Evolutionary conservation across 495 filamentous ascomycete genomes (phyloP).

Genomic region (Friedmanniomyces endolithicus): DNA sequence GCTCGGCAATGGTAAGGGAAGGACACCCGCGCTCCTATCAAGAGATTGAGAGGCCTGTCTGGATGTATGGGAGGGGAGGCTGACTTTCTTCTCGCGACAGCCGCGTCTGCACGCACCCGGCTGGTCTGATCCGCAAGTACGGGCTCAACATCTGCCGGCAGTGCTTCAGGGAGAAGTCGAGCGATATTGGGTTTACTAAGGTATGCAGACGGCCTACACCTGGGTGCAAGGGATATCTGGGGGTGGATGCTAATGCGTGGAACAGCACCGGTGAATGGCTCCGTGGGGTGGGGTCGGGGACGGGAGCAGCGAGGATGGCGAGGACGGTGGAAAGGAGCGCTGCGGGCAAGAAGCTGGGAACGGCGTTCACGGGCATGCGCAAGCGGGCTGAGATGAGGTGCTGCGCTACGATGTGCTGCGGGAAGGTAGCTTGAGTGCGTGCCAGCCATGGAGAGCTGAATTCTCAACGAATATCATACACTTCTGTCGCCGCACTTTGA

Average conservation of each 20-base stretch:
- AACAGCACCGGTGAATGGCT: neutral
- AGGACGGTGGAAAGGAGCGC: neutral
- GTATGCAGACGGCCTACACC: conserved; percentile 44
- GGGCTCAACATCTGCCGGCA: conserved; percentile 99
- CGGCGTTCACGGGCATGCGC: neutral
- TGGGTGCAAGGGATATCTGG: neutral
- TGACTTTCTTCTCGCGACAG: conserved; percentile 28
- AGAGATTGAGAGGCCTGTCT: conserved; percentile 20
- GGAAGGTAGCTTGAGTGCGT: neutral
- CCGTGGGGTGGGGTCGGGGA: neutral
- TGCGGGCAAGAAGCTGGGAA: neutral
- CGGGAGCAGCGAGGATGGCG: neutral
- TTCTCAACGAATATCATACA: neutral
- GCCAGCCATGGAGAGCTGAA: neutral
- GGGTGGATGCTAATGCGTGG: neutral
- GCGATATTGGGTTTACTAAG: conserved; percentile 97
- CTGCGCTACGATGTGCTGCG: neutral
- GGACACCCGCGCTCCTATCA: too few relatives aligned
- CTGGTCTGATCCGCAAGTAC: conserved; percentile 97
- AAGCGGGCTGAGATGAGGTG: neutral
- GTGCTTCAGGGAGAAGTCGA: conserved; percentile 96
- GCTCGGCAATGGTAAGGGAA: conserved; percentile 83
- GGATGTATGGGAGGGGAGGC: neutral
- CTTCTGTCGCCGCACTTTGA: neutral
- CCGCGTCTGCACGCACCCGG: conserved; percentile 90